Conservation (phyloP, 192 early-diverging fungal genomes). For the Oehlia diaphana region DNA sequence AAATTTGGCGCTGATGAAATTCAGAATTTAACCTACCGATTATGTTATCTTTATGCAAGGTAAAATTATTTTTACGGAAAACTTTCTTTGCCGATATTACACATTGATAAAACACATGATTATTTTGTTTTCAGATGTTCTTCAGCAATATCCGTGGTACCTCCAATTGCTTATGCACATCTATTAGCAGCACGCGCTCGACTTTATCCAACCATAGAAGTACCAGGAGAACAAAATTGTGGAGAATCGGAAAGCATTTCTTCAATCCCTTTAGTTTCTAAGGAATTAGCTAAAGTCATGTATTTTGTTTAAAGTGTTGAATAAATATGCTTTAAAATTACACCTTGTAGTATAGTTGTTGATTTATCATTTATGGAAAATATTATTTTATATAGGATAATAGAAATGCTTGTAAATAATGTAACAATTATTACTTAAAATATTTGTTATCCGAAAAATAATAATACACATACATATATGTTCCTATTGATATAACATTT, state of each 20-base stretch:
- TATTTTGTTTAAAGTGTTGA: background rate
- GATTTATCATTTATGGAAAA: no score
- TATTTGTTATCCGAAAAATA: no score
- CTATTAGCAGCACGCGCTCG: conserved; percentile 78
- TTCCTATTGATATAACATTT: no score
- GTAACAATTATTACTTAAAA: no score
- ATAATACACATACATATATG: no score
- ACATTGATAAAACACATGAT: no score
- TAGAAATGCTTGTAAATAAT: no score
- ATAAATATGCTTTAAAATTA: no score
- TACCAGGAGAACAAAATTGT: background rate
- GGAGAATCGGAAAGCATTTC: background rate
- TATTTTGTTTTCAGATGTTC: conserved; percentile 57
- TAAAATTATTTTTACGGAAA: background rate
- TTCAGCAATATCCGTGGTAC: conserved; percentile 63
- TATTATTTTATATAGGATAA: no score
- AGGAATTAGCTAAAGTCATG: background rate
- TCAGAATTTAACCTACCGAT: conserved; percentile 78
- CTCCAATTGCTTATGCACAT: conserved; percentile 86
- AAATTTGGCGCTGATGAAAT: conserved; percentile 69
- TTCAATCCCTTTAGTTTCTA: background rate
- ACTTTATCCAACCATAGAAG: conserved; percentile 70
- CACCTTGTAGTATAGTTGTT: background rate
- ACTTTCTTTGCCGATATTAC: background rate
- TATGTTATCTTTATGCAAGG: conserved; percentile 81